Conservation (phyloP, 2,329 filamentous ascomycete genomes). For the Aspergillus sp. region DNA sequence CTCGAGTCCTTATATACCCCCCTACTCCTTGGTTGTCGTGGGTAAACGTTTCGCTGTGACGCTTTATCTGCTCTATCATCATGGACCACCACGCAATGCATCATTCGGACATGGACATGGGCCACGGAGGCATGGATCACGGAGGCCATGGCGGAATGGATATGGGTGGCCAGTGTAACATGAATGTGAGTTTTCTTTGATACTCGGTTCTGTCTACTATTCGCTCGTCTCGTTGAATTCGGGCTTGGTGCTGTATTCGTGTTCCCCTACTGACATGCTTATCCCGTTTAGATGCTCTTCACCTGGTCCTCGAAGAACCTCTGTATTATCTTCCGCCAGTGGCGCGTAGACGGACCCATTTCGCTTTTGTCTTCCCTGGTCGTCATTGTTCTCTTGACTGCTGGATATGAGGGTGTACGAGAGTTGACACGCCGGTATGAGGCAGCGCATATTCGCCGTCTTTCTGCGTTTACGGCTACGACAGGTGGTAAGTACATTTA, state of each 20-base stretch:
- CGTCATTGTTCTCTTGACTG: constrained; percentile 74
- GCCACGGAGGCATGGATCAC: constrained; percentile 48
- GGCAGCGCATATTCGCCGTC: constrained; percentile 44
- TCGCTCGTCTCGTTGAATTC: too few species aligned
- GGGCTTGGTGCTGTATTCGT: too few species aligned
- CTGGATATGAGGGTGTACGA: constrained; percentile 89
- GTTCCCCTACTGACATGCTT: neutral
- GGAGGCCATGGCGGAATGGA: constrained; percentile 53
- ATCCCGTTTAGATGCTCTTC: constrained; percentile 76
- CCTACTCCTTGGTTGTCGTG: too few species aligned
- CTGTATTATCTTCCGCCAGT: constrained; percentile 90
- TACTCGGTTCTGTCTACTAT: neutral
- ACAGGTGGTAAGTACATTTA: constrained; percentile 27
- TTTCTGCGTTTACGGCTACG: constrained; percentile 41
- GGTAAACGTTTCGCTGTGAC: too few species aligned
- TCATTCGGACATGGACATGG: constrained; percentile 35
- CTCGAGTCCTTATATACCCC: neutral
- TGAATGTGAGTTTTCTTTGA: constrained; percentile 66
- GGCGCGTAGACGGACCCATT: constrained; percentile 72
- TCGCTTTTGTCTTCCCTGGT: constrained; percentile 78
- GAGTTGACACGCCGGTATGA: constrained; percentile 75
- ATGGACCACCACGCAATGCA: constrained; percentile 39
- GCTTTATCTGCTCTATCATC: too few species aligned
- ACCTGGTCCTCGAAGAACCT: constrained; percentile 92
- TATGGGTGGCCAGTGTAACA: constrained; percentile 68